Percentiles rank a stretch among this genome's conserved stretches.
Evolutionary conservation across 345 rosid genomes (phyloP).

Genomic region (Brassica carinata): DNA sequence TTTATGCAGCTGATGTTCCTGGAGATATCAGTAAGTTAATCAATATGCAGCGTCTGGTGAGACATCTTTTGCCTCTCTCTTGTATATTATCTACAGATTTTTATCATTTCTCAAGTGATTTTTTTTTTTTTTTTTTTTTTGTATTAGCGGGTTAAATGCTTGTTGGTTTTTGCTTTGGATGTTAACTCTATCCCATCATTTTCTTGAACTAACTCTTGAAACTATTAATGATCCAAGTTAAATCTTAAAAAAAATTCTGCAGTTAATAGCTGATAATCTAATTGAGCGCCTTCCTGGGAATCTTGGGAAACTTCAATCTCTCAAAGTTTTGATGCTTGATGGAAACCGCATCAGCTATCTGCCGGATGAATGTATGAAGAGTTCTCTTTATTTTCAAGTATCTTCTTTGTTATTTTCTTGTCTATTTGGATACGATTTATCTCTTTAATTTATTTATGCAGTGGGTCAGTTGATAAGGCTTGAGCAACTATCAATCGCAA

Average conservation of each 20-base stretch:
- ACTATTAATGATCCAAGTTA: neutral
- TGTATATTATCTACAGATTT: neutral
- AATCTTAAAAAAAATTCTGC: neutral
- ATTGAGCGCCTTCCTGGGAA: constrained; percentile 72
- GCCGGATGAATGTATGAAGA: constrained; percentile 90
- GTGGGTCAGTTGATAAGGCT: constrained; percentile 97
- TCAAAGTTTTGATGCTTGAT: constrained; percentile 85
- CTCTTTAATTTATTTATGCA: constrained; percentile 29
- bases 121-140: neutral
- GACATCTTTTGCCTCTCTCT: constrained; percentile 1
- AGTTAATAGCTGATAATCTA: constrained; percentile 73
- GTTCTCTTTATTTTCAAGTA: constrained; percentile 11
- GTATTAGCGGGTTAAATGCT: neutral
- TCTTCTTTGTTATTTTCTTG: too few species aligned
- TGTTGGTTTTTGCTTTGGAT: neutral
- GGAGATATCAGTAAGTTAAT: constrained; percentile 71
- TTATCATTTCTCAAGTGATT: neutral
- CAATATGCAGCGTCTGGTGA: constrained; percentile 92
- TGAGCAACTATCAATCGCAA: constrained; percentile 79
- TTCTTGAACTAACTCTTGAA: neutral
- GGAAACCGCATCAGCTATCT: constrained; percentile 72
- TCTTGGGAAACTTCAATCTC: constrained; percentile 86
- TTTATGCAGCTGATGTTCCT: constrained; percentile 82
- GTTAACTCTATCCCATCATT: neutral
- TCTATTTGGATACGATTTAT: neutral